Percentiles rank a stretch among this genome's conserved stretches.
These are phyloP conservation scores for Biancaea sappan DNA, from an alignment of 306 rosid genomes.

Conservation along the genomic window DNA sequence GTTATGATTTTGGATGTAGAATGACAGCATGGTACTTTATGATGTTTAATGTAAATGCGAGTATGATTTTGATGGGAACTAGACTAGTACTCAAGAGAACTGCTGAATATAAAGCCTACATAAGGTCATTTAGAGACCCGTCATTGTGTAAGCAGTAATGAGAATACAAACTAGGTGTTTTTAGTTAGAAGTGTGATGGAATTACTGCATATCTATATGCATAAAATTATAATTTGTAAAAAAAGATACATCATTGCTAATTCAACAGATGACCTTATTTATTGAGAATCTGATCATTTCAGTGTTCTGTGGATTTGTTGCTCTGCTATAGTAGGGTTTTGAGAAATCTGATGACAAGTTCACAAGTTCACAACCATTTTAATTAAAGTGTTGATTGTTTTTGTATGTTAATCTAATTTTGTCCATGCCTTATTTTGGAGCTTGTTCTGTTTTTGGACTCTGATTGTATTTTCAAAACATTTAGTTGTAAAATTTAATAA, in stretches of 20 bases:
- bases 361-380: background rate
- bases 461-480: constrained; percentile 36
- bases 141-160: background rate
- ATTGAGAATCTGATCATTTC: background rate
- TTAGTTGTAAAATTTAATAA: constrained; percentile 18
- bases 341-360: constrained; percentile 12
- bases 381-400: background rate
- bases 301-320: constrained; percentile 1
- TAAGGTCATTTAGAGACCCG: background rate
- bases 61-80: background rate
- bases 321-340: background rate
- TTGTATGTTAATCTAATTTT: background rate
- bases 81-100: background rate
- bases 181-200: too few species aligned
- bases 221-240: background rate
- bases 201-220: background rate
- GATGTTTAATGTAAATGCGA: background rate
- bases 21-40: background rate
- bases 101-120: too few species aligned
- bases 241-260: constrained; percentile 16
- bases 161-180: background rate
- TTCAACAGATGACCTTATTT: background rate
- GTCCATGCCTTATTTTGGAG: constrained; percentile 4
- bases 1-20: background rate
- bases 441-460: constrained; percentile 24